Conservation (phyloP, 139 green algal genomes). For the Haematococcus lacustris region DNA sequence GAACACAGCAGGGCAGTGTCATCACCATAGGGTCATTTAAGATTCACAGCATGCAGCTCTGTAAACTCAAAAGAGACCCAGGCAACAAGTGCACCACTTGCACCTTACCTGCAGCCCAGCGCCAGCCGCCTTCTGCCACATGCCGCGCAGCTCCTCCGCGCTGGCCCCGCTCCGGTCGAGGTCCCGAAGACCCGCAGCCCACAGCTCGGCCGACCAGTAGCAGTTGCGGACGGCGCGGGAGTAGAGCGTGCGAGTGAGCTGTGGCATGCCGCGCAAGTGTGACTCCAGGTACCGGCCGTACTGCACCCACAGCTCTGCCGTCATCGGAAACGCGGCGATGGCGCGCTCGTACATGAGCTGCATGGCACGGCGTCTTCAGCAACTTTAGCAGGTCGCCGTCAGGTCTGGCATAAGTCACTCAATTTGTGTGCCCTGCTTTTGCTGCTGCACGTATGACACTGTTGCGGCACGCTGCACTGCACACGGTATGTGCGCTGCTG, state of each 20-base stretch:
- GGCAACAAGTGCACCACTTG: too few species aligned
- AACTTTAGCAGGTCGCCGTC: too few species aligned
- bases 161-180: conserved; percentile 21
- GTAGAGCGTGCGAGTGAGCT: conserved; percentile 30
- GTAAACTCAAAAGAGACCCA: too few species aligned
- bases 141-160: conserved; percentile 16
- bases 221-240: conserved; percentile 71
- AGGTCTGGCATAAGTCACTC: too few species aligned
- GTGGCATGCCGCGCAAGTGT: not conserved
- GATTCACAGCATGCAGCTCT: too few species aligned
- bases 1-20: too few species aligned
- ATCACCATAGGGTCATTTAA: too few species aligned
- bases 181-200: conserved; percentile 43
- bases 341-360: conserved; percentile 72
- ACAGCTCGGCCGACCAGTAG: conserved; percentile 72
- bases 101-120: conserved; percentile 33
- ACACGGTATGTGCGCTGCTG: too few species aligned
- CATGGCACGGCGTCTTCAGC: not conserved
- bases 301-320: conserved; percentile 67
- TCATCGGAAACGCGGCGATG: conserved; percentile 73
- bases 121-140: conserved; percentile 32
- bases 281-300: conserved; percentile 34
- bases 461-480: too few species aligned
- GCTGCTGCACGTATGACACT: too few species aligned
- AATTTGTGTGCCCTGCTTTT: too few species aligned